phyloP scores from a whole-genome alignment of 345 rosid genomes.

The Eucalyptus albens region DNA sequence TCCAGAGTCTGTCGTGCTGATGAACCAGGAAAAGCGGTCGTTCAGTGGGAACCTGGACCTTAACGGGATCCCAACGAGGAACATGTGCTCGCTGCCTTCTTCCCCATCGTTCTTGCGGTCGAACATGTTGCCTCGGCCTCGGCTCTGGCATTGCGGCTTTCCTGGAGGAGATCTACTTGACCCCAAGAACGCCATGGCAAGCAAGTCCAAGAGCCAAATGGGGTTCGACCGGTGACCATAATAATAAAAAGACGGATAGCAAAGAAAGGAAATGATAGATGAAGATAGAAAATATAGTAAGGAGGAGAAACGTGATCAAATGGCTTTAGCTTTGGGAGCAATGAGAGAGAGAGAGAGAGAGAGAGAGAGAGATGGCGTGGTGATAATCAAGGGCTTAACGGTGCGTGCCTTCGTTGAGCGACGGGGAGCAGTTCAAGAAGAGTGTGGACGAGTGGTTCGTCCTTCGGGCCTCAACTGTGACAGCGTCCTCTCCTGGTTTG shows the following conservation, averaged over 20 bases:
- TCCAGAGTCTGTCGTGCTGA: conserved; percentile 22
- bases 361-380: background rate
- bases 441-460: conserved; percentile 1
- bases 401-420: background rate
- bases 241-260: background rate
- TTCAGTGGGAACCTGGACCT: conserved; percentile 60
- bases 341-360: too few relatives aligned
- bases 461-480: background rate
- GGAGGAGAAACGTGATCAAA: background rate
- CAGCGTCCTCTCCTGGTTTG: conserved; percentile 1
- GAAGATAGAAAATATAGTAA: background rate
- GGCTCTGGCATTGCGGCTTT: conserved; percentile 31
- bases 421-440: conserved; percentile 1
- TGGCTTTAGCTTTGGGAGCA: background rate
- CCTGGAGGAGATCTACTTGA: background rate
- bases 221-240: background rate
- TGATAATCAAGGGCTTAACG: conserved; percentile 1
- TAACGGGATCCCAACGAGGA: conserved; percentile 32
- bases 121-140: conserved; percentile 32
- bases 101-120: conserved; percentile 23
- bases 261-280: background rate
- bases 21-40: conserved; percentile 23
- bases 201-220: background rate
- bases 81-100: conserved; percentile 41
- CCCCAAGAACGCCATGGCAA: background rate